These are phyloP conservation scores for Myxozyma mucilagina DNA, from an alignment of 805 yeast genomes.

Conservation along the genomic window DNA sequence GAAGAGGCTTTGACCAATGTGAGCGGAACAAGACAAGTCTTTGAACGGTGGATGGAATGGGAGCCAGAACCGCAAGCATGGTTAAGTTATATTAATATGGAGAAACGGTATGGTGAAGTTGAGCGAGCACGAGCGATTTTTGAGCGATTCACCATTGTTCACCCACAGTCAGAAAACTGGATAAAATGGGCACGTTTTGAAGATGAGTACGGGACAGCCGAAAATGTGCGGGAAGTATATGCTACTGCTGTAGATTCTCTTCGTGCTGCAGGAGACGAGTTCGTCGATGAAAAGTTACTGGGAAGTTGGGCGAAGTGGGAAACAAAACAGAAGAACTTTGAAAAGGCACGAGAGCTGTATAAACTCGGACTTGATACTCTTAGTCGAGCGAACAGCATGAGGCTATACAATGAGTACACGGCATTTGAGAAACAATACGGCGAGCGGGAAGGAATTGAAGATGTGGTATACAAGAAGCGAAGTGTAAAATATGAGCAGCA, in stretches of 20 bases:
- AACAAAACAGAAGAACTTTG: constrained; percentile 56
- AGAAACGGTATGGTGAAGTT: constrained; percentile 60
- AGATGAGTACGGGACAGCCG: constrained; percentile 48
- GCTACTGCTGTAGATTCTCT: constrained; percentile 65
- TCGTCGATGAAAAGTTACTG: constrained; percentile 45
- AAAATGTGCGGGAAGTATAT: constrained; percentile 62
- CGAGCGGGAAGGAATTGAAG: constrained; percentile 52
- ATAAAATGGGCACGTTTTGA: constrained; percentile 74
- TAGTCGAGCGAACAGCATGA: constrained; percentile 43
- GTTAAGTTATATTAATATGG: constrained; percentile 73
- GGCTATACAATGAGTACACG: constrained; percentile 49
- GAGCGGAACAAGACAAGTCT: constrained; percentile 61
- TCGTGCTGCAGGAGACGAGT: constrained; percentile 34
- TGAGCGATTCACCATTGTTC: constrained; percentile 54
- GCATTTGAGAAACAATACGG: constrained; percentile 70
- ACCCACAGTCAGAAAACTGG: constrained; percentile 65
- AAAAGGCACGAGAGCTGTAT: constrained; percentile 62
- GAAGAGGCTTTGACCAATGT: constrained; percentile 76
- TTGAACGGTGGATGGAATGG: constrained; percentile 80
- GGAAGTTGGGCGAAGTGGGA: constrained; percentile 74
- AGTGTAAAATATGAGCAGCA: constrained; percentile 54
- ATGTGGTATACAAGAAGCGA: constrained; percentile 55
- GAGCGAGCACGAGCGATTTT: constrained; percentile 61
- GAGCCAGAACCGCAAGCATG: constrained; percentile 67
- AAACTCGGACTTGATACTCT: constrained; percentile 51